Conservation (phyloP, 2,329 filamentous ascomycete genomes). For the Talaromyces sp. region DNA sequence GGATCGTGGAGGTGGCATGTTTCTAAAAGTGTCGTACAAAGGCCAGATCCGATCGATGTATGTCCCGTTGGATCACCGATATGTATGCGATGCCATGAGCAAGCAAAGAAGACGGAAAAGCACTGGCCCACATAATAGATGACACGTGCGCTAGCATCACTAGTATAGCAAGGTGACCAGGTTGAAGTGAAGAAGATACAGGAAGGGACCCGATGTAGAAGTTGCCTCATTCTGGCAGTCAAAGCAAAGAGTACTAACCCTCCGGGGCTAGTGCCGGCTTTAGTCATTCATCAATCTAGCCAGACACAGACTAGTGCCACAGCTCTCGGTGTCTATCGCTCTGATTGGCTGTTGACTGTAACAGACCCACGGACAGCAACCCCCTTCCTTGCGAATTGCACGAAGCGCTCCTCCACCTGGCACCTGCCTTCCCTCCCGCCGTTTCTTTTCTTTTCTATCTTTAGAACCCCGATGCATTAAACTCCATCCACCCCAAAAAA, state of each 20-base stretch:
- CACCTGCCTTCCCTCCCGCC: conserved; percentile 3
- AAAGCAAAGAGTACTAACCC: background rate
- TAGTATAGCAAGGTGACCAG: background rate
- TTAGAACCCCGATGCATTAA: conserved; percentile 29
- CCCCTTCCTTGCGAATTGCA: conserved; percentile 4
- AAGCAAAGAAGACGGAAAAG: background rate
- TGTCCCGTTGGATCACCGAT: background rate
- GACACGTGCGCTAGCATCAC: background rate
- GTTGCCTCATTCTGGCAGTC: background rate
- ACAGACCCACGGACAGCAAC: background rate
- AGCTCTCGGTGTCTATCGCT: background rate
- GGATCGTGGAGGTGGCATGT: background rate
- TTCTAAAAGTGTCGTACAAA: background rate
- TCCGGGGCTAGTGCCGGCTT: background rate
- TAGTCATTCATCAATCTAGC: background rate
- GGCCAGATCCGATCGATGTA: background rate
- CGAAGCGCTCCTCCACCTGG: conserved; percentile 11
- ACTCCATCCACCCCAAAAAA: conserved; percentile 17
- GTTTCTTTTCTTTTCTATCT: conserved; percentile 27
- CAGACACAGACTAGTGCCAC: background rate
- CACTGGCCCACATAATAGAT: background rate
- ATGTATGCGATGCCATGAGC: background rate
- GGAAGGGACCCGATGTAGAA: background rate
- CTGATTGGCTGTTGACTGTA: background rate
- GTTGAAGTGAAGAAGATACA: background rate